Evolutionary conservation across 2,329 filamentous ascomycete species (phyloP), one percentile per base, ranked within the genome.

Genomic region (Blastomyces emzantsi): DNA sequence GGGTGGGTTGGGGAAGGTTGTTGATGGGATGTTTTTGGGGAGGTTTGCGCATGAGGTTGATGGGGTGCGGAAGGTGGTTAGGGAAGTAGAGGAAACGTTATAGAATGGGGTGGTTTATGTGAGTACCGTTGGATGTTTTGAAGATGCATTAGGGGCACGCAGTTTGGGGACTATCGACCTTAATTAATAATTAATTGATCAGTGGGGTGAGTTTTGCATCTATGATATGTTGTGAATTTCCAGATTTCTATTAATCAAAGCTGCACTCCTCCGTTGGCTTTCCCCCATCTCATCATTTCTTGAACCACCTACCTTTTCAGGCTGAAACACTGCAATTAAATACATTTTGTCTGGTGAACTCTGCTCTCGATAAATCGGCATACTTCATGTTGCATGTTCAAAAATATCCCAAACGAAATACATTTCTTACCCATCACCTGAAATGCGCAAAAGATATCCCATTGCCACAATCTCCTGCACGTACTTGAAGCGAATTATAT

Each of bases 1-100:
- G 25, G 66, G 66, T 15, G 66, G 66, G 6, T 45, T 67, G 49
- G 70, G 70, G 11, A 69, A 66, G 62, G 64, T 65, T 17, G 70
- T 72, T 54, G 70, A 69, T 36, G 69, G 68, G 17, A 70, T 70
- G 67, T 66, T 66, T 61, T 64, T 95, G 63, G 91, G 90, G 0
- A 78, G 91, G 36, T 95, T 94, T 73, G 90, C 86, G 15, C 90
- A 95, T 76, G 86, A 93, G 71, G 82, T 89, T 9, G 82, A 83
- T 45, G 87, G 87, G 61, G 86, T 95, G 68, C 81, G 84, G 65
- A 85, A 85, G 76, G 90, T 91, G 5, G 86, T 93, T 57, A 75
- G 80, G 41, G 90, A 95, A 74, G 85, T 94, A 41, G 83, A 85
- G 9, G 78, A 78, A 65, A 75, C 72, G 54, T 63, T 78, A 60